These are phyloP conservation scores for Amanita molliuscula DNA, from an alignment of 768 basidiomycete species.

Conservation along the genomic window DNA sequence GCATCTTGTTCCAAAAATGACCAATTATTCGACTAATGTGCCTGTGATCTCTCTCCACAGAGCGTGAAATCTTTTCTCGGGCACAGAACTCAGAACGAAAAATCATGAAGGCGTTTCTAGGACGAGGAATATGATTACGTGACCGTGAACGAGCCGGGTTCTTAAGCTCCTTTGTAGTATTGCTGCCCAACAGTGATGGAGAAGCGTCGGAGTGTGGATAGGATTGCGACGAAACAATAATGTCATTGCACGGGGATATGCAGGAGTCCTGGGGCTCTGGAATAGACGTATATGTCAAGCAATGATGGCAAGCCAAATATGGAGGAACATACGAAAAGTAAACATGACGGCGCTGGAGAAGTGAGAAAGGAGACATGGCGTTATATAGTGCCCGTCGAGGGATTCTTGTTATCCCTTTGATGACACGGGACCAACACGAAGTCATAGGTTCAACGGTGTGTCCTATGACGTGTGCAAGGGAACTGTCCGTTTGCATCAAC, in stretches of 20 bases:
- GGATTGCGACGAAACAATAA: background rate
- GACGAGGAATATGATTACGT: conserved; percentile 56
- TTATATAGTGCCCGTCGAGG: conserved; percentile 5
- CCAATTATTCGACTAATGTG: conserved; percentile 49
- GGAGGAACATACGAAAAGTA: background rate
- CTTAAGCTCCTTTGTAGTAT: background rate
- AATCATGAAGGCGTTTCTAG: conserved; percentile 79
- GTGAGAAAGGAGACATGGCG: conserved; percentile 2
- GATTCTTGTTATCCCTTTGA: conserved; percentile 1
- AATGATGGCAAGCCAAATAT: background rate
- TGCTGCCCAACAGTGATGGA: background rate
- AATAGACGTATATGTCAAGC: background rate
- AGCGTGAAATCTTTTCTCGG: conserved; percentile 33
- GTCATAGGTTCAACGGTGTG: background rate
- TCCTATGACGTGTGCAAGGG: background rate
- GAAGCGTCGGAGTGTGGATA: background rate
- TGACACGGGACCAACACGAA: conserved; percentile 1
- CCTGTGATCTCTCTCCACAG: conserved; percentile 45
- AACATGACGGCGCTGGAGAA: conserved; percentile 2
- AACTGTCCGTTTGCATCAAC: background rate
- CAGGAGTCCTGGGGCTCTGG: background rate
- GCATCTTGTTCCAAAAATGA: conserved; percentile 42
- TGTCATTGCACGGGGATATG: background rate
- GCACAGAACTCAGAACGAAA: conserved; percentile 53
- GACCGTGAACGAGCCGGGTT: conserved; percentile 17